Conservation (phyloP, 139 green algal species). For the Diplosphaera chodatii region DNA sequence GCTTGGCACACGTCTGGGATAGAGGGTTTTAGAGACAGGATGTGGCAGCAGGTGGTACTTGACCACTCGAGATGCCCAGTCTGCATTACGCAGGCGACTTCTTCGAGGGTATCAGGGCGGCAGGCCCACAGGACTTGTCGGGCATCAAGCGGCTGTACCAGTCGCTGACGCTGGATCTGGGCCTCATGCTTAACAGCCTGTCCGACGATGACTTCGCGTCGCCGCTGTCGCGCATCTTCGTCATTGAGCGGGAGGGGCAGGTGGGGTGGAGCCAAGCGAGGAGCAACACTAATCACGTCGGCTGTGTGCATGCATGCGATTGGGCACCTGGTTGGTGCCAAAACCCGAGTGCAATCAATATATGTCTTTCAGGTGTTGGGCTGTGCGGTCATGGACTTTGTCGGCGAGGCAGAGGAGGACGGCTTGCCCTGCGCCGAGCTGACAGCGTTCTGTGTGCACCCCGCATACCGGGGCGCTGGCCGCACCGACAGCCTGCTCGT, state of each 20-base stretch:
- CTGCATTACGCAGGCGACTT: neutral
- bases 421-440: conserved; percentile 66
- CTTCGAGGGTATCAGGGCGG: neutral
- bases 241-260: conserved; percentile 47
- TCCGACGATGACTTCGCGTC: neutral
- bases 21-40: too few relatives aligned
- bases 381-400: conserved; percentile 45
- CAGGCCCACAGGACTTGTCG: neutral
- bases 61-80: too few relatives aligned
- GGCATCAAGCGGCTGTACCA: neutral
- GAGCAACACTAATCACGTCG: too few relatives aligned
- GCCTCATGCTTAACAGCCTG: neutral
- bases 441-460: conserved; percentile 77
- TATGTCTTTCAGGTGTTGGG: conserved; percentile 54
- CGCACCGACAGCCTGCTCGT: conserved; percentile 86
- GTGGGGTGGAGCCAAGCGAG: too few relatives aligned
- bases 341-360: too few relatives aligned
- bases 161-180: neutral
- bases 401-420: conserved; percentile 19
- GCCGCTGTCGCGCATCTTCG: neutral
- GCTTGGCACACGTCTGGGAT: too few relatives aligned
- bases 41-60: too few relatives aligned
- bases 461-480: conserved; percentile 62
- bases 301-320: too few relatives aligned
- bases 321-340: too few relatives aligned